phyloP scores from a whole-genome alignment of 179 eudicot genomes.

The Beta corolliflora region DNA sequence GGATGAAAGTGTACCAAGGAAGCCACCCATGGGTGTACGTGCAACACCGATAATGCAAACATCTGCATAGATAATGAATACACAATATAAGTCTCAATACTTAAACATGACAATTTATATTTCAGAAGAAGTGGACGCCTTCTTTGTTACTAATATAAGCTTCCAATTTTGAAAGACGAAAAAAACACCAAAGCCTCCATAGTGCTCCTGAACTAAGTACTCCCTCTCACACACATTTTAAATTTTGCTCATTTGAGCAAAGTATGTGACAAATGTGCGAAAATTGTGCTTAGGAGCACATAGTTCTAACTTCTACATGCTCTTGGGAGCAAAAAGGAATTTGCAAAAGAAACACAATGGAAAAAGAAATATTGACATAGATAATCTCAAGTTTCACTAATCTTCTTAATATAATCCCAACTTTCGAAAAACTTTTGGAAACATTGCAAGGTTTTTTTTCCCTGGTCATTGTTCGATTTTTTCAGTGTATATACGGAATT shows the following conservation, averaged over 20 bases:
- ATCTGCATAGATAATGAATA: conserved; percentile 45
- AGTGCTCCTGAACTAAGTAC: no score
- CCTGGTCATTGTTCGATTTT: no score
- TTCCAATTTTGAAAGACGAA: neutral
- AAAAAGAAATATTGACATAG: neutral
- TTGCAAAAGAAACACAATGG: no score
- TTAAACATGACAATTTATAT: neutral
- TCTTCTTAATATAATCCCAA: neutral
- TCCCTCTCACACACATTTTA: no score
- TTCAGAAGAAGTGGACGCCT: neutral
- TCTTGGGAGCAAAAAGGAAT: no score
- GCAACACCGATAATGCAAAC: conserved; percentile 97
- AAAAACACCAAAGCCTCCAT: no score
- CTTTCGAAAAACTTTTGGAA: neutral
- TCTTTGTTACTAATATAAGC: neutral
- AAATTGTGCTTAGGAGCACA: no score
- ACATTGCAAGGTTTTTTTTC: neutral
- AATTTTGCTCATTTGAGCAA: no score
- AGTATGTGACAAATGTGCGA: no score
- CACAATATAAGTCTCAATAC: neutral
- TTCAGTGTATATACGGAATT: no score
- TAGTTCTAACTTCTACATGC: no score
- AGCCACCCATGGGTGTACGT: conserved; percentile 97
- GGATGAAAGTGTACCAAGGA: conserved; percentile 90
- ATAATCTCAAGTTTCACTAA: neutral